Evolutionary conservation across 148 eudicot genomes (phyloP).

Genomic region (Camellia sinensis): DNA sequence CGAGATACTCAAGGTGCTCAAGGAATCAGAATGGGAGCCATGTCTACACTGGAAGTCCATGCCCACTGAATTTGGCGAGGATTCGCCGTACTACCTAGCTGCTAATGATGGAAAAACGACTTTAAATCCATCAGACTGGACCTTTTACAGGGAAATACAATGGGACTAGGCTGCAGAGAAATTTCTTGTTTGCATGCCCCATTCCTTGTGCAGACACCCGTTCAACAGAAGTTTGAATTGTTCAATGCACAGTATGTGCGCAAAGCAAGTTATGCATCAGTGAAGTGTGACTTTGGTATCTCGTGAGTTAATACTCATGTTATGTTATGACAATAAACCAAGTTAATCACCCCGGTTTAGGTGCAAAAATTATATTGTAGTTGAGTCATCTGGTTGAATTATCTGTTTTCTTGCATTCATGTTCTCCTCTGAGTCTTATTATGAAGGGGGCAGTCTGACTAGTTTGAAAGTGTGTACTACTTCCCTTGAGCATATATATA

Average conservation of each 20-base stretch:
- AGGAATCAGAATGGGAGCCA: conserved; percentile 83
- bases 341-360: no score
- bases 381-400: no score
- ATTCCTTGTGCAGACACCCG: neutral
- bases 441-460: no score
- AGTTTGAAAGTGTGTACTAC: no score
- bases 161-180: conserved; percentile 48
- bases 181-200: neutral
- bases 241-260: neutral
- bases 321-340: no score
- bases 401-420: no score
- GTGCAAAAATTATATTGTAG: no score
- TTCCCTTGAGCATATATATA: no score
- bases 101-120: conserved; percentile 59
- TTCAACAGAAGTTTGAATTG: neutral
- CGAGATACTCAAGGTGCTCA: conserved; percentile 81
- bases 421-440: no score
- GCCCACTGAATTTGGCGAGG: conserved; percentile 69
- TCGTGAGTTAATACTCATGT: no score
- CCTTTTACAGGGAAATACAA: conserved; percentile 54
- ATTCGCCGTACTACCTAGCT: conserved; percentile 51
- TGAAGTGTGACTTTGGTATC: no score
- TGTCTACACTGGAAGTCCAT: conserved; percentile 82
- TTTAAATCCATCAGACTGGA: conserved; percentile 73
- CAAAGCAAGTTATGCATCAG: no score